phyloP scores from a whole-genome alignment of 805 yeast genomes.

The Candida ponderosae region DNA sequence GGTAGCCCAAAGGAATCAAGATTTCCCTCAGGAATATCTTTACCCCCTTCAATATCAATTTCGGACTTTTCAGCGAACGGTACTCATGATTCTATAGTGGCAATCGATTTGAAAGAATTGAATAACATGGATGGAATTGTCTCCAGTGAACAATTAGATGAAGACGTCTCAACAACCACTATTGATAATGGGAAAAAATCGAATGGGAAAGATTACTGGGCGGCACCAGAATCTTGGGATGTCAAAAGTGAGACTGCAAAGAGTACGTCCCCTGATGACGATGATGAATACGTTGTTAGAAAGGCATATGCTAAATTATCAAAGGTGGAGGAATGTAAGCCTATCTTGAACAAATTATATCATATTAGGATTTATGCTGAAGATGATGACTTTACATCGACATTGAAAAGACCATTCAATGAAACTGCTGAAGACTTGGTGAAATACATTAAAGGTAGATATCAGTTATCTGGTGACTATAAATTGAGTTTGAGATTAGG shows the following conservation, averaged over 20 bases:
- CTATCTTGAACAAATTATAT: slow-evolving; percentile 27
- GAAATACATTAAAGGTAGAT: slow-evolving; percentile 65
- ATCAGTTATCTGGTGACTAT: slow-evolving; percentile 63
- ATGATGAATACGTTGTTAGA: slow-evolving; percentile 27
- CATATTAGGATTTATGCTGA: slow-evolving; percentile 71
- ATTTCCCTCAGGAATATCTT: neutral
- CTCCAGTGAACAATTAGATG: neutral
- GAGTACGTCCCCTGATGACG: slow-evolving; percentile 20
- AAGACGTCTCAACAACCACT: neutral
- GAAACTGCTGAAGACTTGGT: slow-evolving; percentile 73
- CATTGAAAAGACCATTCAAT: slow-evolving; percentile 71
- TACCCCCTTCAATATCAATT: neutral
- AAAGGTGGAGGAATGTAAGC: slow-evolving; percentile 19
- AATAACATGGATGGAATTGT: slow-evolving; percentile 47
- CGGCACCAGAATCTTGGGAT: slow-evolving; percentile 58
- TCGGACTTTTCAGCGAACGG: slow-evolving; percentile 3
- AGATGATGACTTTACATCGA: slow-evolving; percentile 76
- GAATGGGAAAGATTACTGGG: slow-evolving; percentile 31
- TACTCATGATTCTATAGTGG: slow-evolving; percentile 30
- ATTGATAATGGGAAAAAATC: neutral
- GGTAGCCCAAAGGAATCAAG: neutral
- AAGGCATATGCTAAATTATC: slow-evolving; percentile 28
- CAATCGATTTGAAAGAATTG: slow-evolving; percentile 28
- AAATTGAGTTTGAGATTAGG: slow-evolving; percentile 73
- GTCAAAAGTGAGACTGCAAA: slow-evolving; percentile 29